Evolutionary conservation across 2,329 filamentous ascomycete species (phyloP).

Genomic region (Pestalotiopsis fici): DNA sequence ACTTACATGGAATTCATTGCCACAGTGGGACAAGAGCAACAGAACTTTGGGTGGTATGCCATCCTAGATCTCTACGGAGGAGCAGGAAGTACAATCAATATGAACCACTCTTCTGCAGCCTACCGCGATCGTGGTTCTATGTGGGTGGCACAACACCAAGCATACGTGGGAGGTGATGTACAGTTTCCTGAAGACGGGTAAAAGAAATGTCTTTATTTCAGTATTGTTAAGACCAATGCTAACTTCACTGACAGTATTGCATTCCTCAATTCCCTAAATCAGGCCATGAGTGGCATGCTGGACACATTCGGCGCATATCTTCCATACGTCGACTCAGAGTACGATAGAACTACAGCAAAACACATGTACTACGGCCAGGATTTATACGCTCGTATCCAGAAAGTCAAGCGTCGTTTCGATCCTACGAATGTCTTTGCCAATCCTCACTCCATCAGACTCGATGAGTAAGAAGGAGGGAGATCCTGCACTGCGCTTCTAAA

Average conservation of each 20-base stretch:
- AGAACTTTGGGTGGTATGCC: slow-evolving; percentile 29
- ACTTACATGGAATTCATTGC: slow-evolving; percentile 26
- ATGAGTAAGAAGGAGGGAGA: too few species aligned
- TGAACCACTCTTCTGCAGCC: slow-evolving; percentile 16
- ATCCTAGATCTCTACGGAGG: slow-evolving; percentile 36
- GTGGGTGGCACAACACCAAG: slow-evolving; percentile 33
- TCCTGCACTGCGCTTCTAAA: too few species aligned
- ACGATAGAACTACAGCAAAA: slow-evolving; percentile 19
- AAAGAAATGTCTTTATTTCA: background rate
- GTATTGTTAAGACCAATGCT: background rate
- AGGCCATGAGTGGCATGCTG: slow-evolving; percentile 18
- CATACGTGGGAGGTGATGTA: slow-evolving; percentile 13
- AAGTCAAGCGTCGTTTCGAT: slow-evolving; percentile 23
- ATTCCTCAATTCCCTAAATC: slow-evolving; percentile 22
- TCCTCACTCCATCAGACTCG: slow-evolving; percentile 24
- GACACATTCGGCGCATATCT: slow-evolving; percentile 21
- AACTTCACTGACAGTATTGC: slow-evolving; percentile 12
- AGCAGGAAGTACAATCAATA: slow-evolving; percentile 29
- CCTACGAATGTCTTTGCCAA: slow-evolving; percentile 25
- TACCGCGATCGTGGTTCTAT: slow-evolving; percentile 30
- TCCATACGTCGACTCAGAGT: slow-evolving; percentile 27
- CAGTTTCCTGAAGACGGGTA: slow-evolving; percentile 15
- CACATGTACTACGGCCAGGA: slow-evolving; percentile 23
- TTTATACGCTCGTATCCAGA: slow-evolving; percentile 15
- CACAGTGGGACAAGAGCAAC: slow-evolving; percentile 2